phyloP scores from a whole-genome alignment of 495 filamentous ascomycete genomes.

The Aspergillus nidulans region DNA sequence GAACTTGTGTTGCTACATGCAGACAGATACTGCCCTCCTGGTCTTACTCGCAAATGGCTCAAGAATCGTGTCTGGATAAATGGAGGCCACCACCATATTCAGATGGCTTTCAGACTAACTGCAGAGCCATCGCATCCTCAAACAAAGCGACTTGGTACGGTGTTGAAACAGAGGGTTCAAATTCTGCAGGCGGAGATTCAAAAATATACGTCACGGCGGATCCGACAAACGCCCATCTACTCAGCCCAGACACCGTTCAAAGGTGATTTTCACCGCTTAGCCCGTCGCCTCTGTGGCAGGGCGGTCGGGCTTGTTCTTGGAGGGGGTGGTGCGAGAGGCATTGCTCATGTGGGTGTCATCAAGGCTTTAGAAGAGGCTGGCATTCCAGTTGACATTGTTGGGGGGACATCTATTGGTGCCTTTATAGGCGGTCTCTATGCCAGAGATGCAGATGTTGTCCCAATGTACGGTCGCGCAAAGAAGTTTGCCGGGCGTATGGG shows the following conservation, averaged over 20 bases:
- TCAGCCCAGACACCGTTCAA: constrained; percentile 90
- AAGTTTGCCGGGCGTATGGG: constrained; percentile 96
- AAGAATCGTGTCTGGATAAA: constrained; percentile 96
- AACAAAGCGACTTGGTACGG: constrained; percentile 73
- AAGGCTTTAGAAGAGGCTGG: constrained; percentile 93
- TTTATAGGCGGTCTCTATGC: constrained; percentile 96
- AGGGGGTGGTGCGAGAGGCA: constrained; percentile 87
- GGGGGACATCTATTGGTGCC: constrained; percentile 95
- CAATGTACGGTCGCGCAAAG: constrained; percentile 93
- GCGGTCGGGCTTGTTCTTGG: constrained; percentile 92
- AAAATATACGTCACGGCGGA: constrained; percentile 86
- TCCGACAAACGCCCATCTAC: constrained; percentile 83
- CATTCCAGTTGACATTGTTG: constrained; percentile 92
- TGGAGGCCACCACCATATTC: constrained; percentile 96
- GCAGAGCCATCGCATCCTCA: constrained; percentile 73
- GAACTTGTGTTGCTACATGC: constrained; percentile 90
- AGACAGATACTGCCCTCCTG: constrained; percentile 81
- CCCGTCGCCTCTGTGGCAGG: constrained; percentile 85
- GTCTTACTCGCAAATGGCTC: constrained; percentile 82
- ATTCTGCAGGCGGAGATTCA: constrained; percentile 95
- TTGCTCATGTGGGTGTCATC: constrained; percentile 89
- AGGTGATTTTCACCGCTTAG: constrained; percentile 91
- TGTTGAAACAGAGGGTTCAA: constrained; percentile 87
- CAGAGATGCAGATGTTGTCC: constrained; percentile 92
- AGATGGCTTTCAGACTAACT: constrained; percentile 85